Base-by-base conservation (phyloP, 1,139 yeast genomes). In the Zygosaccharomyces pseudobailii region DNA sequence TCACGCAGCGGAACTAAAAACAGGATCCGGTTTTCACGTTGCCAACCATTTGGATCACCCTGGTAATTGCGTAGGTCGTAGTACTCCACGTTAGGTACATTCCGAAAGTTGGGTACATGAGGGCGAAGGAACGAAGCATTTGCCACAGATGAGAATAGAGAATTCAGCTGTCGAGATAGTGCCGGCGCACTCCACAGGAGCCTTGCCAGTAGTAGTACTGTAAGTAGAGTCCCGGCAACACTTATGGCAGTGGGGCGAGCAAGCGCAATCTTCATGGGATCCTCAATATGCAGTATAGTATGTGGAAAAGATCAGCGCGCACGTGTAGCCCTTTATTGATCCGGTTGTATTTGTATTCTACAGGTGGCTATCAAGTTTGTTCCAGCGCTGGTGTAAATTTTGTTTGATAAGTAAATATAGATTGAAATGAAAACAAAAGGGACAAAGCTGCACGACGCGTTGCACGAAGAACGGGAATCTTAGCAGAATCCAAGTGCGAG, bases 1-100 rank as follows among this genome's bases (percentile, higher is more conserved):
- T 82, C 87, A 64, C 87, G 74, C 47, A 82, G 64, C 6, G 88
- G 88, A n/a, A 82, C 86, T 52, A 82, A 74, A 53, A 80, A 78
- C 39, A 82, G 66, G 19, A 82, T 75, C 36, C 84, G 71, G 57
- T 82, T 87, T 17, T 71, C 73, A 41, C 70, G 68, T 52, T 75
- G 76, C 82, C 82, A 77, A 17, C 87, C 87, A 38, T 74, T 71
- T 10, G 70, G 71, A 25, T 78, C 66, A 17, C 82, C 82, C 44
- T 69, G 71, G 50, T 74, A 74, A 41, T 75, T 73, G 28, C 67
- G 64, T 46, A 82, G 63, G 58, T 82, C 88, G 58, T 76, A 81
- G 56, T 70, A 79, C 45, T 73, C 75, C 7, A 78, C 72, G 23
- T 54, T 59, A 7, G 69, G 69, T 66, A 59, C 58, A 28, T 57